Evolutionary conservation across 1,284 basidiomycete species (phyloP).

Genomic region (Mycosarcoma mackinlayi): DNA sequence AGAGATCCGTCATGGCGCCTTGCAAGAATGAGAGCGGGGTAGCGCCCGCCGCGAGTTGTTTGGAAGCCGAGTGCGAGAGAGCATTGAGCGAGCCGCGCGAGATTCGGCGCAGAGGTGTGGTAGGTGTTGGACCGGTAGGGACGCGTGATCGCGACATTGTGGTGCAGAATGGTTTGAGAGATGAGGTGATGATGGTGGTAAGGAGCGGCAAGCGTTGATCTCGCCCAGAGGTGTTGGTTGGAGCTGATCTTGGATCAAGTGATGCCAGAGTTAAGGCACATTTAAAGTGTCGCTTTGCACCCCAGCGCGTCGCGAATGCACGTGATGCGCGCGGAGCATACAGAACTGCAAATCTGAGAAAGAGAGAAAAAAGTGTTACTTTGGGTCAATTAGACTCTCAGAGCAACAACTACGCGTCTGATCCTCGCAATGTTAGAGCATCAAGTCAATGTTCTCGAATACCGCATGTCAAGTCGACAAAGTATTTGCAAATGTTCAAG

Average conservation of each 20-base stretch:
- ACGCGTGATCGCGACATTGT: constrained; percentile 31
- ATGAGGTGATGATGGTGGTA: constrained; percentile 5
- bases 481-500: too few relatives aligned
- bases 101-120: constrained; percentile 84
- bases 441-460: too few relatives aligned
- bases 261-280: constrained; percentile 3
- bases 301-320: constrained; percentile 41
- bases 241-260: too few relatives aligned
- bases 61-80: constrained; percentile 74
- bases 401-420: too few relatives aligned
- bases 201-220: not conserved
- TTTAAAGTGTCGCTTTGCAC: constrained; percentile 20
- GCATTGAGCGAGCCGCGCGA: constrained; percentile 90
- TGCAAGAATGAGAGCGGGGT: constrained; percentile 87
- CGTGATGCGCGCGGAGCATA: constrained; percentile 44
- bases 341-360: not conserved
- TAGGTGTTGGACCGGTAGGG: constrained; percentile 50
- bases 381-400: not conserved
- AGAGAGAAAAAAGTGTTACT: constrained; percentile 12
- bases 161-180: not conserved
- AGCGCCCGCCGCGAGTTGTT: constrained; percentile 36
- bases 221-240: constrained; percentile 14
- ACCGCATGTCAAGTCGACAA: too few relatives aligned
- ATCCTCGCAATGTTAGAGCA: not conserved
- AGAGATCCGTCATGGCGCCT: constrained; percentile 83